Evolutionary conservation across 1,139 yeast species (phyloP).

Genomic region (Yamadazyma mexicana): DNA sequence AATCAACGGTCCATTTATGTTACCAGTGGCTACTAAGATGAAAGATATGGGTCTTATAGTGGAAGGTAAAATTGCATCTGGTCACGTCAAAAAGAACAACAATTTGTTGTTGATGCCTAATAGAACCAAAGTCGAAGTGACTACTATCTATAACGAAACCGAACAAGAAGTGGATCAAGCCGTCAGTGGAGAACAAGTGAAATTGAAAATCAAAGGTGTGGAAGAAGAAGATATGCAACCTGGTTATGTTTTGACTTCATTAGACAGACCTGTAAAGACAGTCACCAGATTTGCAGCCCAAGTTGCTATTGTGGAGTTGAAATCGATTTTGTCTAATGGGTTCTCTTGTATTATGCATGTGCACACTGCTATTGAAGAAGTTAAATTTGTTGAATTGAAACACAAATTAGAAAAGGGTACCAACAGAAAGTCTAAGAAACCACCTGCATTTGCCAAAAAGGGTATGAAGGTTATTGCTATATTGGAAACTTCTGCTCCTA

Average conservation of each 20-base stretch:
- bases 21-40: slow-evolving; percentile 93
- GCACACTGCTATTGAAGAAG: slow-evolving; percentile 98
- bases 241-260: slow-evolving; percentile 89
- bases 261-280: slow-evolving; percentile 85
- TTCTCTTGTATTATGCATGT: slow-evolving; percentile 98
- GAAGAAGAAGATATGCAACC: slow-evolving; percentile 94
- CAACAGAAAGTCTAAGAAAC: slow-evolving; percentile 91
- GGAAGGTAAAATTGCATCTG: slow-evolving; percentile 97
- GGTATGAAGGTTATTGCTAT: slow-evolving; percentile 98
- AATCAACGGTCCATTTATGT: slow-evolving; percentile 93
- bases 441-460: slow-evolving; percentile 98
- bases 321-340: slow-evolving; percentile 91
- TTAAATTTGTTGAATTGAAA: slow-evolving; percentile 73
- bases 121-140: slow-evolving; percentile 76
- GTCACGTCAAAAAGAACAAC: slow-evolving; percentile 81
- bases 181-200: slow-evolving; percentile 94
- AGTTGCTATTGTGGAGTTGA: slow-evolving; percentile 93
- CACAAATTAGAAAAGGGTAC: slow-evolving; percentile 97
- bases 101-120: slow-evolving; percentile 89
- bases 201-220: slow-evolving; percentile 88
- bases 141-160: slow-evolving; percentile 87
- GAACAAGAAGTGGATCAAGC: slow-evolving; percentile 93
- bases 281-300: slow-evolving; percentile 93
- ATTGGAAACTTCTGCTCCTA: slow-evolving; percentile 79
- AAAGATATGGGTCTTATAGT: slow-evolving; percentile 95